Percentiles rank a stretch among this genome's conserved stretches.
Evolutionary conservation across 2,329 filamentous ascomycete species (phyloP).

Genomic region (Blumeriella jaapii): DNA sequence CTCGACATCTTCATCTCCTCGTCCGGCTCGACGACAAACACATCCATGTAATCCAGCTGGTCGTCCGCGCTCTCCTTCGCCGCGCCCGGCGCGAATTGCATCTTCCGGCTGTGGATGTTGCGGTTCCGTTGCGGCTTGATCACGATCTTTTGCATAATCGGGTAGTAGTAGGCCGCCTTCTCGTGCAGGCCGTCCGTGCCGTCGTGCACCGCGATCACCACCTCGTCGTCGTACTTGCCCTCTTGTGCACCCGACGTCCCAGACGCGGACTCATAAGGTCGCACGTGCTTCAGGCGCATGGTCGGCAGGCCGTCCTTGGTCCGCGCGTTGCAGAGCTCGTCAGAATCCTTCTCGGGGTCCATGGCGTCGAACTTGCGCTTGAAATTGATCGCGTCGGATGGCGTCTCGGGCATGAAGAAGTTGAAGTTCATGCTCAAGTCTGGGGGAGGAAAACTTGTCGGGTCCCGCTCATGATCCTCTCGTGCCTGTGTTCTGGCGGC

Average conservation of each 20-base stretch:
- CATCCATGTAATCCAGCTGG: constrained; percentile 39
- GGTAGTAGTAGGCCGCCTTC: constrained; percentile 56
- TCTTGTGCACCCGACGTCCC: constrained; percentile 39
- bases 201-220: constrained; percentile 47
- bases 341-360: constrained; percentile 42
- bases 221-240: constrained; percentile 52
- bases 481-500: constrained; percentile 35
- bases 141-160: constrained; percentile 51
- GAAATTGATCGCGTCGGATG: constrained; percentile 40
- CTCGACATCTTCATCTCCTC: constrained; percentile 42
- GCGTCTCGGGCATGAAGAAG: constrained; percentile 47
- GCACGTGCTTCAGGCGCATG: constrained; percentile 50
- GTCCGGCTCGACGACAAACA: constrained; percentile 42
- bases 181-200: constrained; percentile 38
- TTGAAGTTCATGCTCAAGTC: constrained; percentile 53
- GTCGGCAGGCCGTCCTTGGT: constrained; percentile 34
- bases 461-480: constrained; percentile 45
- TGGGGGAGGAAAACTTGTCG: constrained; percentile 42
- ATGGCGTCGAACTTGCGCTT: constrained; percentile 48
- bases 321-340: constrained; percentile 42
- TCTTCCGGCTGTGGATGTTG: constrained; percentile 41
- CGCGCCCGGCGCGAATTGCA: constrained; percentile 7
- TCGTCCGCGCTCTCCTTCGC: constrained; percentile 32
- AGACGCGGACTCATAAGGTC: constrained; percentile 52
- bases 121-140: constrained; percentile 52